Conservation (phyloP, 805 yeast species). For the Candida railenensis region DNA sequence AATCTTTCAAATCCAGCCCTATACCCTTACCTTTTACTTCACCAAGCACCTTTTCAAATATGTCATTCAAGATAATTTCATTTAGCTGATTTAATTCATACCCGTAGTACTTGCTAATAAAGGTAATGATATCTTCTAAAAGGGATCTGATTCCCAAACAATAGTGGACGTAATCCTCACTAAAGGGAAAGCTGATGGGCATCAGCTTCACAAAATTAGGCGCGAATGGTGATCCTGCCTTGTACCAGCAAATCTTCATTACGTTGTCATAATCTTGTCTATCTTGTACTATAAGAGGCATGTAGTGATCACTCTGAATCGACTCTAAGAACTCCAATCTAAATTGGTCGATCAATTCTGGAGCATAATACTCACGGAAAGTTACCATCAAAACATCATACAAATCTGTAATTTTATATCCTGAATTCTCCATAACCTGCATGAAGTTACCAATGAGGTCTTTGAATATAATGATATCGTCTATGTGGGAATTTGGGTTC, state of each 20-base stretch:
- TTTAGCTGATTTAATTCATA: slow-evolving; percentile 59
- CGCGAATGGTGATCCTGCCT: slow-evolving; percentile 47
- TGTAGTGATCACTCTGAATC: slow-evolving; percentile 78
- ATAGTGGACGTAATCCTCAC: slow-evolving; percentile 82
- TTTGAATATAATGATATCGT: slow-evolving; percentile 54
- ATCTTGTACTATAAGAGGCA: slow-evolving; percentile 76
- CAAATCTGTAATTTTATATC: slow-evolving; percentile 56
- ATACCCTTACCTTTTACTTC: slow-evolving; percentile 51
- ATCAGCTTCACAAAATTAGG: slow-evolving; percentile 50
- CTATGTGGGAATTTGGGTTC: slow-evolving; percentile 19
- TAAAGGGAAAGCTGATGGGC: slow-evolving; percentile 70
- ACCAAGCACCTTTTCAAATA: slow-evolving; percentile 67
- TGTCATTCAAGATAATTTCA: slow-evolving; percentile 57
- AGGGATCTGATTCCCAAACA: slow-evolving; percentile 73
- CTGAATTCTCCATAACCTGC: slow-evolving; percentile 74
- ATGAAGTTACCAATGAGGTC: slow-evolving; percentile 66
- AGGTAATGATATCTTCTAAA: slow-evolving; percentile 60
- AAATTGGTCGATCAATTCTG: slow-evolving; percentile 53
- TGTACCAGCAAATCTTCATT: slow-evolving; percentile 68
- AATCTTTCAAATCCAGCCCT: slow-evolving; percentile 54
- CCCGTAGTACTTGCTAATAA: slow-evolving; percentile 62
- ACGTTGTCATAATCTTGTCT: slow-evolving; percentile 60
- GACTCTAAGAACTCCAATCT: slow-evolving; percentile 57
- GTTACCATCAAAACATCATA: slow-evolving; percentile 59
- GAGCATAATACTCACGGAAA: slow-evolving; percentile 60